Evolutionary conservation across 352 stramenopile genomes (phyloP), one percentile per base, ranked within the genome.

Genomic region (Pythium grandisporangium): DNA sequence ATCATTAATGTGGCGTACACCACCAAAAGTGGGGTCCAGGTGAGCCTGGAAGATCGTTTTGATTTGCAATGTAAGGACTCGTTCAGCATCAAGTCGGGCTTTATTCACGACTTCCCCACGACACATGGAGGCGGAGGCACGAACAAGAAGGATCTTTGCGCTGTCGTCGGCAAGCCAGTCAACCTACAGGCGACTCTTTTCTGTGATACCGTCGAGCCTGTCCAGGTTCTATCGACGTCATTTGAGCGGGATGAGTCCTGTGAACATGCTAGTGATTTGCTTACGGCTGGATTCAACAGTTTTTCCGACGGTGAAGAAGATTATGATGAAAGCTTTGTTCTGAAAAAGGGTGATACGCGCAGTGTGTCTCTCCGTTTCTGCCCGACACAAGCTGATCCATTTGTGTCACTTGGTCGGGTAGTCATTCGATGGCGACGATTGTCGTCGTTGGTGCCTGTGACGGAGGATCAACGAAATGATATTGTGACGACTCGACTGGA

Each of bases 71-170:
- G 77, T 37, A 58, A 66, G 17, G 59, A 85, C 38, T 71, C 77
- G 30, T 86, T 90, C 43, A 35, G 37, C 3, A 58, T 89, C 37
- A 58, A 49, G 27, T 71, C 63, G 23, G 58, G 56, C 1, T 66
- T 89, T 27, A 61, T 84, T 30, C 66, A 86, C 34, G 76, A 89
- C 26, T 86, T 76, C 35, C 63, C 76, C 6, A n/a, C n/a, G n/a
- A n/a, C n/a, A n/a, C 75, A 70, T 20, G 61, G 68, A 14, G 51
- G 62, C 12, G 61, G 55, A 13, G 53, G 61, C 3, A 20, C 54
- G 14, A 30, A 38, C 11, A 39, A 60, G 0, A 76, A 71, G 37
- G 60, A 75, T 12, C 72, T 60, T 1, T 70, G 72, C 25, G 71
- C 71, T 1, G 63, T 80, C 32, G 72, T 90, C 1, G 76, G 78